Evolutionary conservation across 805 yeast genomes (phyloP).

Genomic region (Saturnispora halmiae): DNA sequence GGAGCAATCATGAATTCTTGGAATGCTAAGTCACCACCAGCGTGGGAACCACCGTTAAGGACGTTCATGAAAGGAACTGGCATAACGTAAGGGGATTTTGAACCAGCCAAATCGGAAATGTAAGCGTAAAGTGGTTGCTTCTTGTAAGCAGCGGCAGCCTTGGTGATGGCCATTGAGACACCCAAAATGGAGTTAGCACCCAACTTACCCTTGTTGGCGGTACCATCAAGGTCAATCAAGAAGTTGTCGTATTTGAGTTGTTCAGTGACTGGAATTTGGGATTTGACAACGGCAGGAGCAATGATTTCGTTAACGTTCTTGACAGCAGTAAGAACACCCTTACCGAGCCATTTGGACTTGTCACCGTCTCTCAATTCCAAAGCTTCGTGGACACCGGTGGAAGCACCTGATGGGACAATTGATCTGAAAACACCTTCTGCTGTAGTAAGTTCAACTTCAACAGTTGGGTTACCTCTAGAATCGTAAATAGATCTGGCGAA

Average conservation of each 20-base stretch:
- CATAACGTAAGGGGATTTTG: slow-evolving; percentile 78
- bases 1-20: slow-evolving; percentile 99
- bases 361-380: slow-evolving; percentile 97
- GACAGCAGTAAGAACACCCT: slow-evolving; percentile 97
- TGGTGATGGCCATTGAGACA: slow-evolving; percentile 94
- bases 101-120: slow-evolving; percentile 69
- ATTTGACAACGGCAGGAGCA: slow-evolving; percentile 87
- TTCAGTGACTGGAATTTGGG: slow-evolving; percentile 73
- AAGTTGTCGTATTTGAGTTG: slow-evolving; percentile 84
- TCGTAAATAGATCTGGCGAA: slow-evolving; percentile 97
- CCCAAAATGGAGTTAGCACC: slow-evolving; percentile 99
- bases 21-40: slow-evolving; percentile 98
- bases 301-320: slow-evolving; percentile 89
- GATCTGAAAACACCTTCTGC: slow-evolving; percentile 91
- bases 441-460: slow-evolving; percentile 94
- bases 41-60: slow-evolving; percentile 99
- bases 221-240: slow-evolving; percentile 84
- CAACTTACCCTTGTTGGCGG: slow-evolving; percentile 92
- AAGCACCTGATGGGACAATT: slow-evolving; percentile 99
- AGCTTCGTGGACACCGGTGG: slow-evolving; percentile 98
- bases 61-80: slow-evolving; percentile 99
- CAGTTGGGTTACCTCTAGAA: slow-evolving; percentile 99
- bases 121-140: slow-evolving; percentile 88
- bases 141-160: slow-evolving; percentile 97
- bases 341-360: slow-evolving; percentile 95